Evolutionary conservation across 2,329 filamentous ascomycete genomes (phyloP), one percentile per base, ranked within the genome.

Genomic region (Aulographum hederae): DNA sequence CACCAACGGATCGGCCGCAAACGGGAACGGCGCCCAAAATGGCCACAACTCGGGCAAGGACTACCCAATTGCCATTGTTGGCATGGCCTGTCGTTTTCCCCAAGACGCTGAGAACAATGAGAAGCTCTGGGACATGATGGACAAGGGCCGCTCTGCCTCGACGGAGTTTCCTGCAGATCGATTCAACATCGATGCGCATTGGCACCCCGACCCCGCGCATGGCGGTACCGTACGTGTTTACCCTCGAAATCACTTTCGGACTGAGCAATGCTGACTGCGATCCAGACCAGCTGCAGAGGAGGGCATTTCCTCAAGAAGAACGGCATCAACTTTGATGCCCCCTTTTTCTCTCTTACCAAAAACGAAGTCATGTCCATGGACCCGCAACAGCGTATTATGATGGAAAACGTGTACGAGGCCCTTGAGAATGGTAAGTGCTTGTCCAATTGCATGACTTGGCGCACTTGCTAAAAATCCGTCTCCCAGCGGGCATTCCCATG

Each of bases 61-160:
- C 21, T 8, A 25, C 8, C 21, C 21, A n/a, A 25, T 16, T 50
- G 38, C 8, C 41, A 32, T 18, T 43, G 26, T 48, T 47, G 2
- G 49, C 46, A 6, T 46, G 39, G 6, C 36, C 28, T 6, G 48
- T 32, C 4, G 39, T 38, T 17, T 43, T 38, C 15, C 44, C 43
- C 11, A 36, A 31, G 30, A 38, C 32, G 19, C 41, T 16, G 32
- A 40, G 30, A 46, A 39, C 3, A 39, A 39, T 29, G 41, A 43
- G 15, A 45, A 43, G 28, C 44, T 47, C 14, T 43, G 42, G 35
- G 48, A 46, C 38, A 46, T 53, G 36, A 43, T 50, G 34, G 44
- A 47, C 34, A 45, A 50, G 10, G 31, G 31, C 6, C 11, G 31
- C 6, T 33, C 23, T 5, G 23, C 31, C 18, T 6, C 25, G 10